Evolutionary conservation across 345 rosid genomes (phyloP), one percentile per base, ranked within the genome.

Genomic region (Abelmoschus esculentus): DNA sequence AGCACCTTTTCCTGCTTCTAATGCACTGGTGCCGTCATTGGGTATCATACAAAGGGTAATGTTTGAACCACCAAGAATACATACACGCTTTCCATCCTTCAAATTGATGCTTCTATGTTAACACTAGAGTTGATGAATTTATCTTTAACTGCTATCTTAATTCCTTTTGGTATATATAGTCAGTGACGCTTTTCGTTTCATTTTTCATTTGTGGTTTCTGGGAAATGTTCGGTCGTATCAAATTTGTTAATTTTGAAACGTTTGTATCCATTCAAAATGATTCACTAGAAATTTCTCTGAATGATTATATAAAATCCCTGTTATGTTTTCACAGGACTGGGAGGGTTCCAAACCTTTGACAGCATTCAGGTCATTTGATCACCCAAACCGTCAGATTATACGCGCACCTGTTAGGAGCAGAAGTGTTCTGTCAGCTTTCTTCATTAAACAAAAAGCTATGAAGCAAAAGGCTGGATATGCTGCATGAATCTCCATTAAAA

Each of bases 351-450:
- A 86, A 82, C 84, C 80, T 57, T 69, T 82, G 79, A 80, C 81
- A 9, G 79, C 81, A 61, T 88, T 86, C 82, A 81, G 85, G 78
- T 82, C 98, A 66, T 85, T 83, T 59, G 95, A 88, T 44, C 83
- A 82, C 42, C 83, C 79, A 36, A 85, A 85, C 71, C 84, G 78
- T 53, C 92, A 86, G 68, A 85, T 82, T 72, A 69, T 80, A 13
- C 86, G 67, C 36, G 77, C 93, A 36, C 87, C 92, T 77, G 93
- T 78, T 36, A 87, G 90, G 68, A 88, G 88, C 80, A 91, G 81
- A 78, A 91, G 97, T 73, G 70, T 95, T 80, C 79, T 91, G 49
- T 88, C 97, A 12, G 84, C 90, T 3, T 95, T 95, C 86, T 91
- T 95, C 54, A 96, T 72, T 36, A 95, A 88, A 65, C 90, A 81